Evolutionary conservation across 2,329 filamentous ascomycete genomes (phyloP).

Genomic region (Penicillium rolfsii): DNA sequence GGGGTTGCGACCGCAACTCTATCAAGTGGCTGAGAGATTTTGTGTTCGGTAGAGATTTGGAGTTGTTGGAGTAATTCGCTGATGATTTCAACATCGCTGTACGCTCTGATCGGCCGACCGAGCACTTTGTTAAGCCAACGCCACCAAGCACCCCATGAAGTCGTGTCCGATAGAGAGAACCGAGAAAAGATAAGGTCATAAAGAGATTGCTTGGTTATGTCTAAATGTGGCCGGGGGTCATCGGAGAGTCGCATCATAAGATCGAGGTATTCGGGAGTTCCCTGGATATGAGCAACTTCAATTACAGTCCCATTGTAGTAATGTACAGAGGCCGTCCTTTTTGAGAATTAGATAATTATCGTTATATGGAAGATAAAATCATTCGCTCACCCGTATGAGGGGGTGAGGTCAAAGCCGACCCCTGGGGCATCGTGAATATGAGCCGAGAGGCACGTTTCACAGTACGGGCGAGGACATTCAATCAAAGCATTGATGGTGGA

Average conservation of each 20-base stretch:
- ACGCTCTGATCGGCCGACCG: constrained; percentile 7
- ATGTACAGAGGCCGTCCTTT: constrained; percentile 15
- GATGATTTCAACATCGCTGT: constrained; percentile 14
- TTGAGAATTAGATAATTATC: constrained; percentile 2
- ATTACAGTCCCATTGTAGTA: constrained; percentile 18
- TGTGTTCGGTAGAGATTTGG: constrained; percentile 8
- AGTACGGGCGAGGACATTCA: constrained; percentile 7
- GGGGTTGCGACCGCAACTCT: constrained; percentile 19
- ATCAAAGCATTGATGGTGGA: constrained; percentile 9
- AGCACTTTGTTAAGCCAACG: constrained; percentile 13
- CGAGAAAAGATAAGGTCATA: neutral
- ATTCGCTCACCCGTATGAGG: constrained; percentile 15
- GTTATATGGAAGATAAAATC: neutral
- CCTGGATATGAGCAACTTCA: constrained; percentile 16
- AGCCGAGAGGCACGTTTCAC: constrained; percentile 14
- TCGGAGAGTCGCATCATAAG: constrained; percentile 16
- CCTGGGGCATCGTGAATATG: constrained; percentile 18
- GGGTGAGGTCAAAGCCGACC: constrained; percentile 19
- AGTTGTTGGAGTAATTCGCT: constrained; percentile 16
- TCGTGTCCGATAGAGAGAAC: neutral
- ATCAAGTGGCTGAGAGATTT: constrained; percentile 12
- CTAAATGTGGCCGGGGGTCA: neutral
- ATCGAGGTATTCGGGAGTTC: constrained; percentile 14
- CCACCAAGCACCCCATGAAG: constrained; percentile 5
- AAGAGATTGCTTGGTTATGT: neutral